Percentiles rank a stretch among this genome's conserved stretches.
Evolutionary conservation across 352 stramenopile species (phyloP).

Genomic region (Globisporangium acanthophoron): DNA sequence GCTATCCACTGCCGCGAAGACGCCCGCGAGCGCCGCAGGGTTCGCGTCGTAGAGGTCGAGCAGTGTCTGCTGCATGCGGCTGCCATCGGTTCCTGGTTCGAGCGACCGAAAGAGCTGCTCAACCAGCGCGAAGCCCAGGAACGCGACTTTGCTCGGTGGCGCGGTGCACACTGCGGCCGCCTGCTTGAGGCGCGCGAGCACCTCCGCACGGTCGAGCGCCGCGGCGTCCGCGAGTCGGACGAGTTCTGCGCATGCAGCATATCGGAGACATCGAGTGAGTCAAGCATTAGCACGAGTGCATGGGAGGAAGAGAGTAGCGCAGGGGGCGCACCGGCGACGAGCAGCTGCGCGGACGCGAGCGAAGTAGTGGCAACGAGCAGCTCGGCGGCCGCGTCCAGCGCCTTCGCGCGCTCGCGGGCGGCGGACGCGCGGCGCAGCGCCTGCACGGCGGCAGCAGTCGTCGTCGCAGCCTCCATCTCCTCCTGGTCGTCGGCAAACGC

Average conservation of each 20-base stretch:
- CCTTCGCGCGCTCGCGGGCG: conserved; percentile 1
- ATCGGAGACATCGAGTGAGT: neutral
- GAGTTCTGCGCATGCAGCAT: neutral
- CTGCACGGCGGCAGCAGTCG: neutral
- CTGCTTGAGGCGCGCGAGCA: conserved; percentile 25
- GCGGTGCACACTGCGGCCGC: conserved; percentile 34
- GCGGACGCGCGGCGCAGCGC: conserved; percentile 3
- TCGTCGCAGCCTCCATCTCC: neutral
- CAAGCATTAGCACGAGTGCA: too few relatives aligned
- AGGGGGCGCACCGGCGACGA: conserved; percentile 7
- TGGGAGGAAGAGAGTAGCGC: neutral
- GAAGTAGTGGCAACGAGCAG: conserved; percentile 6
- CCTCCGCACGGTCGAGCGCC: neutral
- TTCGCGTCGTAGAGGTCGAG: conserved; percentile 43
- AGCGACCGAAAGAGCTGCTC: conserved; percentile 20
- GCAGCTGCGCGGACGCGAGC: conserved; percentile 10
- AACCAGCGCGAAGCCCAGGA: conserved; percentile 36
- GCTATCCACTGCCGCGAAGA: conserved; percentile 31
- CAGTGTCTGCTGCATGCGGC: conserved; percentile 13
- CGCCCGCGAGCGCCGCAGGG: conserved; percentile 23
- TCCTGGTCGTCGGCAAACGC: too few relatives aligned
- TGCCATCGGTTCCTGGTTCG: conserved; percentile 7
- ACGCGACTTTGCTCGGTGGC: conserved; percentile 42
- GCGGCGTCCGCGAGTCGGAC: neutral
- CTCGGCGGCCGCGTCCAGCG: conserved; percentile 10